Evolutionary conservation across 495 filamentous ascomycete species (phyloP).

Genomic region (Stereocaulon alpinum): DNA sequence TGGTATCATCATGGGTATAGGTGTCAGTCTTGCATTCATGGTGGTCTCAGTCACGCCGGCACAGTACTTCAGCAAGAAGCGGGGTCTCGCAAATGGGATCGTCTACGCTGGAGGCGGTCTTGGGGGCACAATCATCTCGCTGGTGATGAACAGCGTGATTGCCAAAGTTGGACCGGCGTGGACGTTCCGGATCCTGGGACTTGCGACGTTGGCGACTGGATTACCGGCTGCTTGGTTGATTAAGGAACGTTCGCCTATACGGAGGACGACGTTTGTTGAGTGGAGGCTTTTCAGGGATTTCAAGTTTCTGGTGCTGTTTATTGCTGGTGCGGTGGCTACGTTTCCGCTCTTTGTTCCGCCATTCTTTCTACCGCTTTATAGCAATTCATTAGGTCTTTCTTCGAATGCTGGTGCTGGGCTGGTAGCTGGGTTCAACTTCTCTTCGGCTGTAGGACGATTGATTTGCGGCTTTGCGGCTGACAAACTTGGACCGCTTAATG

Average conservation of each 20-base stretch:
- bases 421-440: constrained; percentile 47
- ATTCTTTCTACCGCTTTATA: constrained; percentile 47
- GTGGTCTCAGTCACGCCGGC: constrained; percentile 30
- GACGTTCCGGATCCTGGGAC: constrained; percentile 44
- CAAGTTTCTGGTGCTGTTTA: constrained; percentile 42
- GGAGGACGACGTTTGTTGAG: constrained; percentile 38
- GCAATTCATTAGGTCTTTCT: constrained; percentile 35
- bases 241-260: constrained; percentile 42
- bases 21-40: constrained; percentile 15
- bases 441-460: constrained; percentile 42
- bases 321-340: constrained; percentile 46
- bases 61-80: constrained; percentile 45
- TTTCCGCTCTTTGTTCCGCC: constrained; percentile 53
- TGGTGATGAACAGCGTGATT: constrained; percentile 39
- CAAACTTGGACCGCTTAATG: constrained; percentile 41
- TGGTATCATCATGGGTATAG: constrained; percentile 44
- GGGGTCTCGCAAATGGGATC: constrained; percentile 47
- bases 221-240: constrained; percentile 48
- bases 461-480: constrained; percentile 41
- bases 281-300: constrained; percentile 31
- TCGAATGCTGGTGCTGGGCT: constrained; percentile 42
- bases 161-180: constrained; percentile 39
- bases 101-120: constrained; percentile 45
- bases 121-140: constrained; percentile 40
- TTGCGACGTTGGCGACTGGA: constrained; percentile 38